A percentile compares a stretch with the other conserved stretches of the same genome.
Conservation (phyloP, 1,284 basidiomycete species). For the Schizophyllum commune region DNA sequence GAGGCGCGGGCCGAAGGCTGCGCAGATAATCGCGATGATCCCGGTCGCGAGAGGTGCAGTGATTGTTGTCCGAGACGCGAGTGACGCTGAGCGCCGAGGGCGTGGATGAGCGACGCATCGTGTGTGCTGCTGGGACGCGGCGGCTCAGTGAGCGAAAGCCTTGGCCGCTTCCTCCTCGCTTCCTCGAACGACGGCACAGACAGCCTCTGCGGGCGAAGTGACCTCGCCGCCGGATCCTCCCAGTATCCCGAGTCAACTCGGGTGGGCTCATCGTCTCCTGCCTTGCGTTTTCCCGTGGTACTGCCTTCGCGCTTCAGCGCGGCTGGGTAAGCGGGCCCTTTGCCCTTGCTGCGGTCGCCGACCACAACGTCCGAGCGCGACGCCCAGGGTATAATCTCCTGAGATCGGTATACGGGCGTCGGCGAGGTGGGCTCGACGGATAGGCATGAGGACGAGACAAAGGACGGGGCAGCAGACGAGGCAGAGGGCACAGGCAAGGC, state of each 20-base stretch:
- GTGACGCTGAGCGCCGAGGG: neutral
- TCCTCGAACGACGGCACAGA: neutral
- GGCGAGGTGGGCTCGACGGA: neutral
- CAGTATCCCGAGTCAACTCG: neutral
- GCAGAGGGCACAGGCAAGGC: neutral
- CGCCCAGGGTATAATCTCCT: neutral
- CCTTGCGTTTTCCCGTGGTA: neutral
- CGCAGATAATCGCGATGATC: conserved; percentile 1
- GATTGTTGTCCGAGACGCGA: neutral
- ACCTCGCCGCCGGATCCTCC: neutral
- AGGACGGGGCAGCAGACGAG: neutral
- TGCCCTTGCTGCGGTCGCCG: neutral
- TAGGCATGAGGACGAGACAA: neutral
- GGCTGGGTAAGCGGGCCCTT: neutral
- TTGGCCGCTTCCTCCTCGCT: neutral
- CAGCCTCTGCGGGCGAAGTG: neutral
- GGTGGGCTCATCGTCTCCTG: neutral
- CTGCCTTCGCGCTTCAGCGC: neutral
- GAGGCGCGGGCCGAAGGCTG: conserved; percentile 7
- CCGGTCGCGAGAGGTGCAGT: neutral
- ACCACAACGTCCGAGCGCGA: neutral
- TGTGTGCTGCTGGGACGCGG: neutral
- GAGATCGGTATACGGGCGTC: neutral
- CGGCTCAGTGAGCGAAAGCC: neutral
- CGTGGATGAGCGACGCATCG: neutral